Evolutionary conservation across 2,329 filamentous ascomycete genomes (phyloP).

Genomic region (Cytospora schulzeri): DNA sequence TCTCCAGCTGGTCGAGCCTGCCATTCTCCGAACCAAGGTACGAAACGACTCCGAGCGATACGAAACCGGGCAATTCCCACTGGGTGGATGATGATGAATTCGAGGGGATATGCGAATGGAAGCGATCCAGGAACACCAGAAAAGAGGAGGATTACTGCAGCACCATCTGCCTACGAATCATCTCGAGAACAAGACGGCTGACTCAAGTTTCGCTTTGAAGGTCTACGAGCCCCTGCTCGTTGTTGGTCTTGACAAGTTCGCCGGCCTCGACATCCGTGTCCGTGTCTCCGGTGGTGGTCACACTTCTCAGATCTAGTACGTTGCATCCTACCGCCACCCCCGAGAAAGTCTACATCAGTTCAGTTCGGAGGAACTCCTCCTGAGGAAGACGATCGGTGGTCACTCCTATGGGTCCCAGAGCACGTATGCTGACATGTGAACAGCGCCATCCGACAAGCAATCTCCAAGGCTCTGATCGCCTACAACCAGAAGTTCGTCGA

Average conservation of each 20-base stretch:
- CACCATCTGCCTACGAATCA: not conserved
- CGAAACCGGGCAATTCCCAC: conserved; percentile 1
- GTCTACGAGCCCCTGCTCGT: conserved; percentile 99
- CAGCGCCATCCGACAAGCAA: conserved; percentile 91
- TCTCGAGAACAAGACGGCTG: conserved; percentile 25
- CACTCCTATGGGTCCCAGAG: not conserved
- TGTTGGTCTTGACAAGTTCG: conserved; percentile 96
- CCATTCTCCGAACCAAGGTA: conserved; percentile 97
- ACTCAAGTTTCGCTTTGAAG: conserved; percentile 43
- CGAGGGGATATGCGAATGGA: not conserved
- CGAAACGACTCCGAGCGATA: conserved; percentile 35
- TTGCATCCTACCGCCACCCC: conserved; percentile 4
- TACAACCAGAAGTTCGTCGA: conserved; percentile 85
- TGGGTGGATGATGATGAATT: not conserved
- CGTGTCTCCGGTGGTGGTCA: conserved; percentile 96
- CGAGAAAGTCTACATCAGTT: no score
- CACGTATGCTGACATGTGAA: conserved; percentile 23
- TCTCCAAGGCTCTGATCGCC: conserved; percentile 94
- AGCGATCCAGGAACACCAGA: not conserved
- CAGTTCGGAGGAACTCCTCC: not conserved
- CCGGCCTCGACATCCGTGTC: conserved; percentile 95
- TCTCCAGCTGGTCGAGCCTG: conserved; percentile 89
- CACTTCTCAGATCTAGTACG: conserved; percentile 78
- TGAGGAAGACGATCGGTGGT: not conserved
- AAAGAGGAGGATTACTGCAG: conserved; percentile 6